These are phyloP conservation scores for Jasminum sambac DNA, from an alignment of 257 asterid genomes.

Conservation along the genomic window DNA sequence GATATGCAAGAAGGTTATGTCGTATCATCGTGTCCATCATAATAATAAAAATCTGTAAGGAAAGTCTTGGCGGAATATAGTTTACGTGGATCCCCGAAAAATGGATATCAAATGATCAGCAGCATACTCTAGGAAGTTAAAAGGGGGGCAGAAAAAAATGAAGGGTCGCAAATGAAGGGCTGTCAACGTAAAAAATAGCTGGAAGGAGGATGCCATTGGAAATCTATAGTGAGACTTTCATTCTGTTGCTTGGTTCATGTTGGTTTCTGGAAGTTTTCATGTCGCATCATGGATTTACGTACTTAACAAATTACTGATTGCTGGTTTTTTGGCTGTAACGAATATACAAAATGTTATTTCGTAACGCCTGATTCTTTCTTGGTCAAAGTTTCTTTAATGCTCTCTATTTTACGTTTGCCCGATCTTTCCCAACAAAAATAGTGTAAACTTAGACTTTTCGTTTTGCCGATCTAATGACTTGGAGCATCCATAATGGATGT, in stretches of 20 bases:
- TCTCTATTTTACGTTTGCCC: not conserved
- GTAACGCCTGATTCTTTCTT: not conserved
- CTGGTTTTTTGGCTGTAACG: not conserved
- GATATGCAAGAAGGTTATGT: not conserved
- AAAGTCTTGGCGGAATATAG: not conserved
- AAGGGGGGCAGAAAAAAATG: no score
- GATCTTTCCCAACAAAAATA: not conserved
- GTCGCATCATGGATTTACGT: no score
- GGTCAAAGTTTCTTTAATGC: not conserved
- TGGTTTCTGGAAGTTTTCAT: no score
- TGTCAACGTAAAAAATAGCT: no score
- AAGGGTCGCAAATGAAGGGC: constrained; percentile 4
- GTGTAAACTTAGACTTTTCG: not conserved
- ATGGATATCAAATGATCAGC: no score
- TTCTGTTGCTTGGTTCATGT: no score
- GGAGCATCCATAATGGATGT: no score
- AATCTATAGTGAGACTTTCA: no score
- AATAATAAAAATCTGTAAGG: not conserved
- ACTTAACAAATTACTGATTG: not conserved
- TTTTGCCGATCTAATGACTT: not conserved
- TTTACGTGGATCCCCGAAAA: not conserved
- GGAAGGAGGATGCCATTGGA: no score
- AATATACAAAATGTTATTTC: not conserved
- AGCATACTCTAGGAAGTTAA: no score
- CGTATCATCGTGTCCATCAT: not conserved